Base-by-base conservation (phyloP, 2,329 filamentous ascomycete genomes). In the Arthroderma sp. region DNA sequence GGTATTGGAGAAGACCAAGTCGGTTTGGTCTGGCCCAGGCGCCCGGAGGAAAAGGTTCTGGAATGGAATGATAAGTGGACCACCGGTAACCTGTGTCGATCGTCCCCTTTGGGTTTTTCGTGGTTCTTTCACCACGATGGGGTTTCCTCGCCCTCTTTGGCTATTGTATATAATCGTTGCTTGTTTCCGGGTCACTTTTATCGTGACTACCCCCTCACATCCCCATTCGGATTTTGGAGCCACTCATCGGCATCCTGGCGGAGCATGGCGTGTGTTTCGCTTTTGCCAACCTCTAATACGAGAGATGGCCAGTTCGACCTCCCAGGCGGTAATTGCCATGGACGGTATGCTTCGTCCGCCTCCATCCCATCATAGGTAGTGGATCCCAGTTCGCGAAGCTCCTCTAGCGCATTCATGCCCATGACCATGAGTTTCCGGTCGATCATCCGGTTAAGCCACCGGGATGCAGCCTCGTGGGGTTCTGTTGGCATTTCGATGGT, bases 221-320 rank as follows among this genome's bases (percentile, higher is more conserved):
- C 39, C 6, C 45, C 40, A 29, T 31, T 6, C 5, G 45, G 40
- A 28, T 39, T 30, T 10, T 11, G 36, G 9, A 47, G 30, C 45
- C 45, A 47, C 36, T 39, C 39, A 6, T 31, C 39, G 6, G 40
- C 40, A 36, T 47, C 45, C 7, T 36, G 38, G 10, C 11, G 9
- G 6, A 46, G 11, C 40, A 42, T 42, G 29, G 11, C 9, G 22
- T 29, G 29, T 6, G 40, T 31, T 37, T 43, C 40, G 4, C 40
- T 34, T 30, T 38, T 36, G 3, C 45, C 45, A 39, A 47, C 40
- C 29, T 47, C 45, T 6, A 47, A 11, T 15, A 43, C 29, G 4
- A 47, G 34, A n/a, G n/a, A 39, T 10, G 45, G 45, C 45, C 45
- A 47, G 29, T 43, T 2, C 44, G n/a, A 10, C 32, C 29, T 38